Evolutionary conservation across 202 grass and related monocot species (phyloP), one percentile per base, ranked within the genome.

Genomic region (Hordeum pubiflorum): DNA sequence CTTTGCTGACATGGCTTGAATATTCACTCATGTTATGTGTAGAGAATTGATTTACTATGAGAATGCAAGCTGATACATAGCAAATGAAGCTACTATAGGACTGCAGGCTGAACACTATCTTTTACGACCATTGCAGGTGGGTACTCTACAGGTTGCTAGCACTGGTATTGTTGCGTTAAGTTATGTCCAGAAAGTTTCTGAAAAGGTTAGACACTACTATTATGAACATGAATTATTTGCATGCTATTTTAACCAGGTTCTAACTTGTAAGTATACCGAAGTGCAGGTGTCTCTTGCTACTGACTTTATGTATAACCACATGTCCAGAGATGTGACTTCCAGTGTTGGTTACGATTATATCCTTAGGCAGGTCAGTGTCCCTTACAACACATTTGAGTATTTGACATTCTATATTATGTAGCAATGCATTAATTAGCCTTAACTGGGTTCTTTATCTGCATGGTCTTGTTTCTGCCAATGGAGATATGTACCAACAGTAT

Each of bases 261-360:
- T 72, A 77, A 66, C 10, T 78, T 92, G 36, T 62, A 69, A 65
- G 9, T 27, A n/a, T 62, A 33, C 69, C 65, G 82, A 39, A 80
- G 50, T 85, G 29, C 89, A 96, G 96, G 96, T 99, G 90, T 89
- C 92, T 72, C 92, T 99, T 23, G 96, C 91, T 33, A 90, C 96
- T 68, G 96, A 96, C 76, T 99, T 99, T 58, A 99, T 99, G 92
- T 99, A 99, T 85, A 99, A 99, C 73, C 96, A 99, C 75, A 93
- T 91, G 89, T 90, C 96, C 24, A 91, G 81, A 74, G 96, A 99
- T 21, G 92, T 96, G 66, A 96, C 89, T 80, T 91, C 96, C 26
- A 99, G 90, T 56, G 91, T 99, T 87, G 96, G 92, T 80, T 99
- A 96, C 77, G 96, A 99, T 83, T 99, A 99, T 76, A 91, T 99